Percentiles rank a stretch among this genome's conserved stretches.
Evolutionary conservation across 108 stramenopile genomes (phyloP).

Genomic region (Schizochytrium sp.): DNA sequence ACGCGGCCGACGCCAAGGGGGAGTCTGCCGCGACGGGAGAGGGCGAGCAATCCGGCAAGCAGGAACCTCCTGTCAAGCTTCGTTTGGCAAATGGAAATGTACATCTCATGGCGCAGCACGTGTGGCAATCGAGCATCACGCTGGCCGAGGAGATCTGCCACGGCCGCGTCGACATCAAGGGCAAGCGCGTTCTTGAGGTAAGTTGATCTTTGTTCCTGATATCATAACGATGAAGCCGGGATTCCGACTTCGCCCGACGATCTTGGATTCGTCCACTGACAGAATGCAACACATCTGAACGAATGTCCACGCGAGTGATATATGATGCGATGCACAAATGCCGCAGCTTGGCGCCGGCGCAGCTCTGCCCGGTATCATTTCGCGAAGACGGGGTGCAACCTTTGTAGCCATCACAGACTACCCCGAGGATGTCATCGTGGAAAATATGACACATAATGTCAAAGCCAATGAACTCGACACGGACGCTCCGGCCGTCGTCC

Average conservation of each 20-base stretch:
- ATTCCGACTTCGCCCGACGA: too few relatives aligned
- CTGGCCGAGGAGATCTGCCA: slow-evolving; percentile 5
- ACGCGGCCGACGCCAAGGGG: neutral
- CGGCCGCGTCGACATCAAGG: neutral
- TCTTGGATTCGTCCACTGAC: too few relatives aligned
- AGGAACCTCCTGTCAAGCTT: neutral
- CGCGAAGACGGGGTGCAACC: neutral
- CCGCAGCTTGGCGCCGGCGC: neutral
- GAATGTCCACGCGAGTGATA: too few relatives aligned
- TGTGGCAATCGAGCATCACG: neutral
- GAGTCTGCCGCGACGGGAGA: neutral
- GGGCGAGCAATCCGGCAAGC: neutral
- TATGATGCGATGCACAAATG: too few relatives aligned
- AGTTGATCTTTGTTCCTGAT: neutral
- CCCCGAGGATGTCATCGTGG: neutral
- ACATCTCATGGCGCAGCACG: slow-evolving; percentile 15
- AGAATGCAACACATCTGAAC: too few relatives aligned
- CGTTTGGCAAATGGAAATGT: neutral
- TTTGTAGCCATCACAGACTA: slow-evolving; percentile 1
- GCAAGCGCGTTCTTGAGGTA: neutral
- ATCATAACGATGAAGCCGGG: too few relatives aligned
- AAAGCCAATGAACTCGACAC: neutral
- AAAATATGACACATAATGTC: neutral
- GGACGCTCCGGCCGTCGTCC: neutral
- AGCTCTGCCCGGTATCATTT: neutral